Evolutionary conservation across 2,329 filamentous ascomycete species (phyloP).

Genomic region (Colletotrichum noveboracense): DNA sequence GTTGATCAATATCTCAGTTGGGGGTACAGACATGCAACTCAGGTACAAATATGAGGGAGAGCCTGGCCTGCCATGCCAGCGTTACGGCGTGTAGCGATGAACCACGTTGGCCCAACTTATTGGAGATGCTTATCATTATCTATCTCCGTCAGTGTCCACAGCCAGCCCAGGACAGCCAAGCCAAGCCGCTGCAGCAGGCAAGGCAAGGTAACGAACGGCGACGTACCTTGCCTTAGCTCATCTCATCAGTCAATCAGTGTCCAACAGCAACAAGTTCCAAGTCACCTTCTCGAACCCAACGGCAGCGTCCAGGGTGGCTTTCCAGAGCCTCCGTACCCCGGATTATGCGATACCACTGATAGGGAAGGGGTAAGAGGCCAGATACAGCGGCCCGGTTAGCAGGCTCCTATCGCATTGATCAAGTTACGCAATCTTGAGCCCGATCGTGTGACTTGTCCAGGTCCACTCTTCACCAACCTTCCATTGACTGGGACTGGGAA

Average conservation of each 20-base stretch:
- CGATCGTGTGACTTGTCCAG: constrained; percentile 15
- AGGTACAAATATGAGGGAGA: not conserved
- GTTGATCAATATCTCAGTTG: not conserved
- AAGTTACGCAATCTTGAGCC: constrained; percentile 11
- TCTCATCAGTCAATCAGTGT: not conserved
- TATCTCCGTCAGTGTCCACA: not conserved
- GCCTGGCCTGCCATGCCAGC: not conserved
- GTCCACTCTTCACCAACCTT: constrained; percentile 7
- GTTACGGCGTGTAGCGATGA: not conserved
- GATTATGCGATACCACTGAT: constrained; percentile 11
- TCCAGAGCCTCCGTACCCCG: constrained; percentile 8
- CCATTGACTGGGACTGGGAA: not conserved
- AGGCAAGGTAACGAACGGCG: not conserved
- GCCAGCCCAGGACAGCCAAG: not conserved
- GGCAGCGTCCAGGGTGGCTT: constrained; percentile 4
- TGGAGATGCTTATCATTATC: not conserved
- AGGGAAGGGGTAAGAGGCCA: not conserved
- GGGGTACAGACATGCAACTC: not conserved
- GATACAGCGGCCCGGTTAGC: not conserved
- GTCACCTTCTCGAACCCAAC: not conserved
- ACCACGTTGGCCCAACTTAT: not conserved
- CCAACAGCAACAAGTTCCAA: not conserved
- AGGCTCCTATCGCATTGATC: constrained; percentile 16
- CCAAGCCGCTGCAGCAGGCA: not conserved
- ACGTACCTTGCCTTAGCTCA: not conserved